Base-by-base conservation (phyloP, 495 filamentous ascomycete species). In the Penicillium macrosclerotiorum region DNA sequence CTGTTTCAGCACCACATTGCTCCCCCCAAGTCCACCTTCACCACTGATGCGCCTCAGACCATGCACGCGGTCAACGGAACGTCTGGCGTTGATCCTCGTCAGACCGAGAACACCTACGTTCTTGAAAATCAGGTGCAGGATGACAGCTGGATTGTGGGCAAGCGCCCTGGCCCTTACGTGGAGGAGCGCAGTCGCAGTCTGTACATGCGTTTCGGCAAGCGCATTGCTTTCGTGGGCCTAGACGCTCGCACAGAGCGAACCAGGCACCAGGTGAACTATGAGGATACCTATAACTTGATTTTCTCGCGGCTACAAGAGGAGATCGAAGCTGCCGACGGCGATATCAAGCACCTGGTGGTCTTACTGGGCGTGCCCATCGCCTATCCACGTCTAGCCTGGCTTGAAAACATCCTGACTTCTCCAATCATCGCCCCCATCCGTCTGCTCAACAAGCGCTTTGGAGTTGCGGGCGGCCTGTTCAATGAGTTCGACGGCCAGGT, bases 221-320 rank as follows among this genome's bases (percentile, higher is more conserved):
- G 82, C 37, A 85, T 97, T 45, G 88, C 84, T 2, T 94, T 96
- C 55, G 55, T 90, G 40, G 92, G 90, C 29, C 79, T 97, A 51
- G 92, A 96, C 65, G 90, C 91, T 13, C 84, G 92, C 13, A 94
- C 83, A 6, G 92, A 96, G 75, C 86, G 92, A 26, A 95, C 91
- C 27, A 81, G 91, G 12, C 88, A 93, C 51, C 88, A 92, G 64
- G 83, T 96, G 58, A 95, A 95, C 63, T 91, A 90, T 59, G 79
- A 81, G 1, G 89, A 94, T 41, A 96, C 92, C 2, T 97, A 96
- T 55, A 79, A 95, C 18, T 66, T 81, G 8, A 84, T 96, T 45
- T 95, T 95, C 59, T 52, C 71, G 11, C 84, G 88, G 0, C 56
- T 94, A 25, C 67, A 75, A 37, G 53, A 70, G 19, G 88, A 95